These are phyloP conservation scores for Pigoraptor vietnamica DNA, from an alignment of 78 protist genomes.

Conservation along the genomic window DNA sequence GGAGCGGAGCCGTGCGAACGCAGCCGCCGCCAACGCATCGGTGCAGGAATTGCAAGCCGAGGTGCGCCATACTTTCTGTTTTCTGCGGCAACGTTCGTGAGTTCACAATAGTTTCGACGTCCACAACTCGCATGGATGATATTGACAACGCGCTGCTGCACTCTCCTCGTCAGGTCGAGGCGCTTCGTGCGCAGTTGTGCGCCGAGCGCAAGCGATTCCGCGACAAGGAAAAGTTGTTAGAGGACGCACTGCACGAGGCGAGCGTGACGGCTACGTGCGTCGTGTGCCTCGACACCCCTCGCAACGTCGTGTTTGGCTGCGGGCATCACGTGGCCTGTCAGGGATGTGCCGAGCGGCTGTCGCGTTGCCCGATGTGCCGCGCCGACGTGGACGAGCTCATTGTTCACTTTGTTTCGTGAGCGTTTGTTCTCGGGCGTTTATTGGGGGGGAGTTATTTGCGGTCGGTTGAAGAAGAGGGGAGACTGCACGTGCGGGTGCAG, in stretches of 20 bases:
- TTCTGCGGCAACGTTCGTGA: too few relatives aligned
- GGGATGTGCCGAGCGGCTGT: neutral
- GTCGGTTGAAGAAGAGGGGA: neutral
- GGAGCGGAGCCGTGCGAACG: neutral
- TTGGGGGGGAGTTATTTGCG: neutral
- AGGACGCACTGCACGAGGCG: neutral
- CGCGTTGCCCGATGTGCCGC: neutral
- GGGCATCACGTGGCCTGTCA: neutral
- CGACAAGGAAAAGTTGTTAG: neutral
- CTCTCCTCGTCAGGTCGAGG: too few relatives aligned
- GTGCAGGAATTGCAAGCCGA: neutral
- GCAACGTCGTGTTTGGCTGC: neutral
- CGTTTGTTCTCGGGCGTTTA: neutral
- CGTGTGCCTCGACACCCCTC: neutral
- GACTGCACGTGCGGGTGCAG: too few relatives aligned
- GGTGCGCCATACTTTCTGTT: too few relatives aligned
- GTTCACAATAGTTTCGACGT: too few relatives aligned
- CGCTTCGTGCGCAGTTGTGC: neutral
- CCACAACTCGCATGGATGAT: neutral
- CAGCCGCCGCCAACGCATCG: neutral
- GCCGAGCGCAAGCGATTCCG: neutral
- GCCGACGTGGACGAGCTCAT: neutral
- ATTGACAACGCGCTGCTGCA: too few relatives aligned
- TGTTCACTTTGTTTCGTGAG: neutral
- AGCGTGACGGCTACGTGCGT: neutral